phyloP scores from a whole-genome alignment of 2,329 filamentous ascomycete species.

The Aureobasidium sp. region DNA sequence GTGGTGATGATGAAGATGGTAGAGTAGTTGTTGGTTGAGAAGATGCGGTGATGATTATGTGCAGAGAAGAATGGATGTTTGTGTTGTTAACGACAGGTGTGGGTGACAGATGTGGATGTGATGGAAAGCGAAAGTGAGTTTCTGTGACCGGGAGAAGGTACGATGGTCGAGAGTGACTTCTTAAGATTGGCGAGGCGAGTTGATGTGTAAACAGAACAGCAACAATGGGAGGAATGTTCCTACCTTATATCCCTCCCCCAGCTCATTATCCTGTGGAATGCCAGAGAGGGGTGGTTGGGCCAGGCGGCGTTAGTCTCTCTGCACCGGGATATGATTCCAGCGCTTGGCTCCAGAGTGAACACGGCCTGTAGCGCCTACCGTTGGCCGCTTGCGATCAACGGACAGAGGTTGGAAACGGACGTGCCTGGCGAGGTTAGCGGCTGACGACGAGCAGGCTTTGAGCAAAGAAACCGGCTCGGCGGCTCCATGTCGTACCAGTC shows the following conservation, averaged over 20 bases:
- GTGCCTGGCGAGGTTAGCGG: neutral
- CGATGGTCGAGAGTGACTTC: neutral
- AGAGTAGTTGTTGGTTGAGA: neutral
- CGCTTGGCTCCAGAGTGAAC: slow-evolving; percentile 2
- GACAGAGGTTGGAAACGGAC: slow-evolving; percentile 9
- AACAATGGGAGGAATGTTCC: slow-evolving; percentile 9
- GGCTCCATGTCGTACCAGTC: slow-evolving; percentile 1
- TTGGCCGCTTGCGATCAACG: slow-evolving; percentile 10
- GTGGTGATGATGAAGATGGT: neutral
- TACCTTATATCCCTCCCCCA: slow-evolving; percentile 5
- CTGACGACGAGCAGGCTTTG: neutral
- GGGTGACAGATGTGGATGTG: slow-evolving; percentile 11
- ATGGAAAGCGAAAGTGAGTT: slow-evolving; percentile 7
- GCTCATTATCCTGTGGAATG: slow-evolving; percentile 7
- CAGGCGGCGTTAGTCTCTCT: slow-evolving; percentile 3
- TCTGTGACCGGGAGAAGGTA: slow-evolving; percentile 9
- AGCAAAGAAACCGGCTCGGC: neutral
- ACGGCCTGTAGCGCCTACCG: slow-evolving; percentile 9
- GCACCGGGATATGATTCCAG: slow-evolving; percentile 2
- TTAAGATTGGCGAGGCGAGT: slow-evolving; percentile 1
- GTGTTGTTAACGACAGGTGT: slow-evolving; percentile 9
- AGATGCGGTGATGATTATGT: neutral
- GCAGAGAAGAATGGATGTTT: slow-evolving; percentile 4
- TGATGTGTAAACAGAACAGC: slow-evolving; percentile 9
- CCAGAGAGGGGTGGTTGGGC: slow-evolving; percentile 2